phyloP scores from a whole-genome alignment of 257 asterid species.

The Rehmannia glutinosa region DNA sequence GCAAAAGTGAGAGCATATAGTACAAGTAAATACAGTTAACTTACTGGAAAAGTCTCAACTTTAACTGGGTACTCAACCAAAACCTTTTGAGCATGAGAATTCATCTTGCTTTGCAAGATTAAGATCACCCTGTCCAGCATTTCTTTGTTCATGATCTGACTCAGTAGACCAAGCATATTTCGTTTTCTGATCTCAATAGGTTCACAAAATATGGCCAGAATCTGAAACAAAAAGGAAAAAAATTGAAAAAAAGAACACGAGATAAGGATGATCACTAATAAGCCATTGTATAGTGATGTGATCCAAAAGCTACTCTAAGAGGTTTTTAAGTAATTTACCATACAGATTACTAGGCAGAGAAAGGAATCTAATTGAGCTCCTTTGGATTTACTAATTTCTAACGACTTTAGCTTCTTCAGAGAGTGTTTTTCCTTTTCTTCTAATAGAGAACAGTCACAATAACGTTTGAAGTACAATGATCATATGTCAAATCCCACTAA shows the following conservation, averaged over 20 bases:
- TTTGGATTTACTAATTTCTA: too few relatives aligned
- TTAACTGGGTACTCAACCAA: conserved; percentile 34
- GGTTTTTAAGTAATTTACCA: too few relatives aligned
- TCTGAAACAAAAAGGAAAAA: conserved; percentile 17
- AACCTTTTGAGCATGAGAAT: conserved; percentile 37
- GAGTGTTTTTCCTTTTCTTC: too few relatives aligned
- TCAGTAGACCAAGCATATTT: conserved; percentile 27
- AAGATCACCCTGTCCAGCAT: conserved; percentile 40
- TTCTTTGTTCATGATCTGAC: conserved; percentile 36
- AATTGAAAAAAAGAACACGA: background rate
- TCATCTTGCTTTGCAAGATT: conserved; percentile 43
- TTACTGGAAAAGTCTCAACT: conserved; percentile 43
- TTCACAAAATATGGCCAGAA: conserved; percentile 39
- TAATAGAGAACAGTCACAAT: background rate
- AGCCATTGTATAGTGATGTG: too few relatives aligned
- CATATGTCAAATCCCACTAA: too few relatives aligned
- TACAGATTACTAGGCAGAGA: too few relatives aligned
- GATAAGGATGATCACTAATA: background rate
- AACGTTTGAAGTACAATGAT: background rate
- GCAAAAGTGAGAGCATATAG: too few relatives aligned
- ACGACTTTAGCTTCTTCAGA: too few relatives aligned
- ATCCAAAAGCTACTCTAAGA: too few relatives aligned
- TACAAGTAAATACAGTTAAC: background rate
- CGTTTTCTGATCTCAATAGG: conserved; percentile 26
- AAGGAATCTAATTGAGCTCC: too few relatives aligned